Evolutionary conservation across 768 basidiomycete genomes (phyloP).

Genomic region (Panaeolus papilionaceus): DNA sequence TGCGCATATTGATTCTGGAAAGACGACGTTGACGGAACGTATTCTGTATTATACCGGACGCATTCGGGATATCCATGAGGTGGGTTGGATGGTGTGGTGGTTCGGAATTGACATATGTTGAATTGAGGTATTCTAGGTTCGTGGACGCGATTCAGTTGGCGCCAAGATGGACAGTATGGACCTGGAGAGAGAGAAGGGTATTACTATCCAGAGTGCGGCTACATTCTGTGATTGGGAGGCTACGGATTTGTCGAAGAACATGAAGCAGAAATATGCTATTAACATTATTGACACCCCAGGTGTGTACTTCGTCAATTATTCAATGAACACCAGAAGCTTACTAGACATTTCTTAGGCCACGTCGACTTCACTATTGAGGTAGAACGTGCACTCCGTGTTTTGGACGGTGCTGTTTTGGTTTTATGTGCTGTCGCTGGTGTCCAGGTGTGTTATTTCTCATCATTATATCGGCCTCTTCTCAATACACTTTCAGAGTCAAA

Average conservation of each 20-base stretch:
- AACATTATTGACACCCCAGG: slow-evolving; percentile 99
- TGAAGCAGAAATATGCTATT: slow-evolving; percentile 85
- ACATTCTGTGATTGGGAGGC: slow-evolving; percentile 98
- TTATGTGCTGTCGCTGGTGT: slow-evolving; percentile 98
- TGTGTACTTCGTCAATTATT: slow-evolving; percentile 30
- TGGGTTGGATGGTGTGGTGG: slow-evolving; percentile 44
- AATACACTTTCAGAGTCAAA: slow-evolving; percentile 75
- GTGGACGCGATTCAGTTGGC: slow-evolving; percentile 94
- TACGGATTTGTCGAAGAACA: slow-evolving; percentile 58
- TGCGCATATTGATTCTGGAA: slow-evolving; percentile 96
- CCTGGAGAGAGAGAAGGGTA: slow-evolving; percentile 97
- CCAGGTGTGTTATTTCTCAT: slow-evolving; percentile 54
- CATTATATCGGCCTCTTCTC: not conserved
- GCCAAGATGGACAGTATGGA: slow-evolving; percentile 99
- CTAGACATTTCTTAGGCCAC: slow-evolving; percentile 68
- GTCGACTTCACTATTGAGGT: slow-evolving; percentile 99
- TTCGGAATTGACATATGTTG: slow-evolving; percentile 21
- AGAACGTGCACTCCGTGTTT: slow-evolving; percentile 92
- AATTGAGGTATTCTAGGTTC: slow-evolving; percentile 56
- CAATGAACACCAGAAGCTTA: not conserved
- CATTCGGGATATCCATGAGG: slow-evolving; percentile 96
- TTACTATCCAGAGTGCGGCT: slow-evolving; percentile 98
- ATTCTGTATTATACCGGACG: slow-evolving; percentile 96
- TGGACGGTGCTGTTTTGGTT: slow-evolving; percentile 96
- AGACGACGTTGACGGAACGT: slow-evolving; percentile 97